Evolutionary conservation across 805 yeast species (phyloP).

Genomic region (Isabelozyma heimii): DNA sequence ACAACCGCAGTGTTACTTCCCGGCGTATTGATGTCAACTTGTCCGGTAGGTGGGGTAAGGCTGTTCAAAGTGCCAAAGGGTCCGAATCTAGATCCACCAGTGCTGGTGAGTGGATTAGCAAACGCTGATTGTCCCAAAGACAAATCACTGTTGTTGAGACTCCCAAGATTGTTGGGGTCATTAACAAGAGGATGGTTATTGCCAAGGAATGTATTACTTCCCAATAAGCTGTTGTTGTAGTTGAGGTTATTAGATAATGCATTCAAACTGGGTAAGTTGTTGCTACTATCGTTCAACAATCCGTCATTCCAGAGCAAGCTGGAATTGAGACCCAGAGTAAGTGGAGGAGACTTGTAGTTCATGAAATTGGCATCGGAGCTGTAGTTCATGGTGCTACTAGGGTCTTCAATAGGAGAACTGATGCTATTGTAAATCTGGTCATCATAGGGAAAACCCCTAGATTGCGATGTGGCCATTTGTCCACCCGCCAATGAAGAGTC

Average conservation of each 20-base stretch:
- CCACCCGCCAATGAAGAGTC: not conserved
- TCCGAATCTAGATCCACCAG: not conserved
- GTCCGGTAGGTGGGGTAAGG: not conserved
- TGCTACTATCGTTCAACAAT: not conserved
- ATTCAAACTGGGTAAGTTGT: not conserved
- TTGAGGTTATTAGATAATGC: not conserved
- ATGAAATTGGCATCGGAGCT: not conserved
- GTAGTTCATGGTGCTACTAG: not conserved
- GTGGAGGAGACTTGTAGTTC: not conserved
- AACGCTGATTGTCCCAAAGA: not conserved
- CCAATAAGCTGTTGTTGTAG: not conserved
- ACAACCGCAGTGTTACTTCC: not conserved
- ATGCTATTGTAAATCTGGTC: slow-evolving; percentile 12
- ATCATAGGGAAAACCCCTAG: slow-evolving; percentile 17
- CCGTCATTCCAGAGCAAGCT: not conserved
- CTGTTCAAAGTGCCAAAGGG: not conserved
- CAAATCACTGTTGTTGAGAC: not conserved
- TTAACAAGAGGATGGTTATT: not conserved
- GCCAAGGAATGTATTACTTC: not conserved
- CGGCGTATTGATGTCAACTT: not conserved
- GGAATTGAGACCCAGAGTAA: not conserved
- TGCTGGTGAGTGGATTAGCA: not conserved
- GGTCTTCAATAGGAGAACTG: not conserved
- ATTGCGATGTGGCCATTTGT: slow-evolving; percentile 1
- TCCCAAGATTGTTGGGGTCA: not conserved